Conservation (phyloP, 1,139 yeast species). For the Hansenula lynferdii region DNA sequence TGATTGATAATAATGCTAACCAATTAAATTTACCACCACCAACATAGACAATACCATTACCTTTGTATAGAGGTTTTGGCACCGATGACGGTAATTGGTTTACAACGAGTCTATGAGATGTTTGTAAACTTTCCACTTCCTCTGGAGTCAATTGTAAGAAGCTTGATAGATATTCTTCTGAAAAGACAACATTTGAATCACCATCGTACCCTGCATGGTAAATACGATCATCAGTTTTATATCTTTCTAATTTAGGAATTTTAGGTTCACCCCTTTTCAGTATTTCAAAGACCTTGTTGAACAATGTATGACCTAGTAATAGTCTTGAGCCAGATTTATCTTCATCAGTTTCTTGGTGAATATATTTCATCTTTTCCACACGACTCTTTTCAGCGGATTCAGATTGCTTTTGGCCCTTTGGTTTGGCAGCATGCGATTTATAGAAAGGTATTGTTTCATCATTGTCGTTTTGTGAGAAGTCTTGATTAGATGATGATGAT, state of each 20-base stretch:
- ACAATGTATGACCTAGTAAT: slow-evolving; percentile 7
- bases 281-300: slow-evolving; percentile 30
- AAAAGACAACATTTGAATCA: slow-evolving; percentile 26
- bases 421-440: neutral
- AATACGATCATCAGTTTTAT: slow-evolving; percentile 35
- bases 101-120: slow-evolving; percentile 51
- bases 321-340: slow-evolving; percentile 6
- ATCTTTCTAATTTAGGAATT: slow-evolving; percentile 30
- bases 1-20: slow-evolving; percentile 61
- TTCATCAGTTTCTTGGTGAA: neutral
- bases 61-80: slow-evolving; percentile 49
- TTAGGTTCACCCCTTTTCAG: slow-evolving; percentile 37
- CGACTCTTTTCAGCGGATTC: neutral
- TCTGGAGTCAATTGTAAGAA: slow-evolving; percentile 48
- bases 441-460: slow-evolving; percentile 2
- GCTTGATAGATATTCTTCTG: slow-evolving; percentile 43
- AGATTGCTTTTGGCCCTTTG: neutral
- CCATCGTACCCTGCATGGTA: slow-evolving; percentile 48
- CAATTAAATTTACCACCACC: slow-evolving; percentile 82
- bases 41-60: slow-evolving; percentile 75
- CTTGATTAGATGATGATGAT: neutral
- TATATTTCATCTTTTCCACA: slow-evolving; percentile 1
- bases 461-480: no score
- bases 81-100: slow-evolving; percentile 39
- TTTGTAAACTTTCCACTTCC: slow-evolving; percentile 42